Base-by-base conservation (phyloP, 176 grass and related monocot species). In the Oryza glaberrima region DNA sequence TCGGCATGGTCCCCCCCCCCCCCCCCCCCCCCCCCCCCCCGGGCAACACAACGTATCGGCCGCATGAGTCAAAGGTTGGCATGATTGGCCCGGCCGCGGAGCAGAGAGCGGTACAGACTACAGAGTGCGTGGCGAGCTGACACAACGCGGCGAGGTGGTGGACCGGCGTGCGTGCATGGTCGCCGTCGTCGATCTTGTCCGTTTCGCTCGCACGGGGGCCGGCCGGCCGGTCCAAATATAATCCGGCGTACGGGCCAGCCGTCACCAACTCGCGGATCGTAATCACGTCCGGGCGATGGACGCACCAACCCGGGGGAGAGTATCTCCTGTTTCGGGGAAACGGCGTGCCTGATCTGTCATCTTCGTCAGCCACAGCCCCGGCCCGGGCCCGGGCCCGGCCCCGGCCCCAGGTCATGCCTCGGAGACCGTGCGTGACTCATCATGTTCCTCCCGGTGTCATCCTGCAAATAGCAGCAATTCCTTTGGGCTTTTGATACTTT, bases 261-360 rank as follows among this genome's bases (percentile, higher is more conserved):
- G 30, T 32, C 30, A 58, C 36, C 48, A 28, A 5, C 38, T 48
- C 67, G 83, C 36, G 51, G 38, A 58, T 17, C 82, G 82, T 78
- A 7, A 58, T 67, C 73, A 2, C 65, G 30, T 3, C 30, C 34
- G 20, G 43, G 16, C 3, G 79, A 51, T 26, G 11, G 82, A 77
- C 48, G 73, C 32, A 32, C 63, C 73, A 9, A 9, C 20, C 60
- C 72, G 0, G 9, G 30, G 30, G 2, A 32, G 43, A 44, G 43
- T n/a, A 49, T 67, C 81, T 52, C 49, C 15, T 58, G 54, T 58
- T 58, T 58, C 54, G 17, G 54, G 54, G 54, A 58, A 58, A 58
- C 54, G 54, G 1, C 54, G 6, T 54, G 51, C 16, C 16, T 19
- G 51, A 2, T 58, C 52, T 58, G 51, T 56, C 51, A 7, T 56